Conservation (phyloP, 306 rosid species). For the Trifolium repens region DNA sequence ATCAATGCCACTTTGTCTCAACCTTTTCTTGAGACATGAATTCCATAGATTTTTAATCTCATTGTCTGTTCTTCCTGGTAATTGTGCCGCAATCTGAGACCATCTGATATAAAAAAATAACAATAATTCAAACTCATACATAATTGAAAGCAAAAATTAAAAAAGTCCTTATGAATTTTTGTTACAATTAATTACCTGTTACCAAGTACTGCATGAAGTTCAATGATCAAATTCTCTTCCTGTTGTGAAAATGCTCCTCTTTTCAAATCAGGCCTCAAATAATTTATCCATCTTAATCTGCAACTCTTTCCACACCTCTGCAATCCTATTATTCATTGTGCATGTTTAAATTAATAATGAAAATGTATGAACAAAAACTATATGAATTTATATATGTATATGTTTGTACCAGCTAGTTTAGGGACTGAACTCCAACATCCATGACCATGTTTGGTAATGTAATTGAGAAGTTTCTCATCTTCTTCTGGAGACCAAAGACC, state of each 20-base stretch:
- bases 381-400: too few species aligned
- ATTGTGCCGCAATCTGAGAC: conserved; percentile 95
- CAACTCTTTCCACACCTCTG: conserved; percentile 98
- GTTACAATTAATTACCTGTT: conserved; percentile 57
- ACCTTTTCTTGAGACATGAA: conserved; percentile 93
- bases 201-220: conserved; percentile 89
- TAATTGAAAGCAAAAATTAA: neutral
- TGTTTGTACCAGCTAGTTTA: conserved; percentile 70
- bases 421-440: conserved; percentile 99
- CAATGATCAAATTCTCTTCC: conserved; percentile 86
- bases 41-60: conserved; percentile 97
- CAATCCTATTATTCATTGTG: conserved; percentile 47
- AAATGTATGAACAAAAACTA: conserved; percentile 3
- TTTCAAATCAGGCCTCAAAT: conserved; percentile 92
- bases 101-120: conserved; percentile 56
- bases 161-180: conserved; percentile 8
- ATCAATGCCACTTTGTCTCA: conserved; percentile 89
- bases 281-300: conserved; percentile 92
- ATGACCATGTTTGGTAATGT: conserved; percentile 90
- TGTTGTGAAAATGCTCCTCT: conserved; percentile 96
- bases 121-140: neutral
- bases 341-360: neutral
- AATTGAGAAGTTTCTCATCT: conserved; percentile 86
- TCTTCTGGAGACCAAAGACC: conserved; percentile 99
- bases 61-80: conserved; percentile 95